phyloP scores from a whole-genome alignment of 2,329 filamentous ascomycete species.

The Calcarisporium arbuscula region DNA sequence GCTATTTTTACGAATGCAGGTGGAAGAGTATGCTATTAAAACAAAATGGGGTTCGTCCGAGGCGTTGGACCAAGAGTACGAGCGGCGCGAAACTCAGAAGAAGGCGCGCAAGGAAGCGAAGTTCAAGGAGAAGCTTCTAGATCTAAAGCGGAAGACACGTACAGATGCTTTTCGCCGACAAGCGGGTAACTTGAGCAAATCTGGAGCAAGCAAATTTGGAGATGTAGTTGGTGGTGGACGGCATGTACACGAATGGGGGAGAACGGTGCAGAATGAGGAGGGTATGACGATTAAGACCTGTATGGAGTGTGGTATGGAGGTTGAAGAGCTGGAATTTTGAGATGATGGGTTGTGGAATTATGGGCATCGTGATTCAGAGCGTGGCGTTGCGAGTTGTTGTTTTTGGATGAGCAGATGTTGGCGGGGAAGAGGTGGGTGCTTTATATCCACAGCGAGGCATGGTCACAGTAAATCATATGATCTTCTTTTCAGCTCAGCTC shows the following conservation, averaged over 20 bases:
- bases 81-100: conserved; percentile 68
- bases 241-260: conserved; percentile 86
- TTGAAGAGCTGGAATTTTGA: conserved; percentile 66
- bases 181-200: conserved; percentile 49
- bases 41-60: conserved; percentile 88
- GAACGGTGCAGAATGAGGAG: conserved; percentile 59
- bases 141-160: conserved; percentile 87
- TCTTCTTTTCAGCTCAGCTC: too few species aligned
- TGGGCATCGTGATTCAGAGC: too few species aligned
- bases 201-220: conserved; percentile 59
- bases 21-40: conserved; percentile 86
- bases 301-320: conserved; percentile 68
- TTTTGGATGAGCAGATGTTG: too few species aligned
- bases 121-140: conserved; percentile 81
- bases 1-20: conserved; percentile 87
- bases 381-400: too few species aligned
- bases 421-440: too few species aligned
- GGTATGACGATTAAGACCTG: conserved; percentile 80
- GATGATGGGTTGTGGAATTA: too few species aligned
- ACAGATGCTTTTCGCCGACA: conserved; percentile 82
- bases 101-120: conserved; percentile 85
- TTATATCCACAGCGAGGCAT: too few species aligned
- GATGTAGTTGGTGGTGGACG: conserved; percentile 64
- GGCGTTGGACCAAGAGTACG: conserved; percentile 82
- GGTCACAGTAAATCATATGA: too few species aligned